These are phyloP conservation scores for Hypoxylon lienhwacheense DNA, from an alignment of 495 filamentous ascomycete genomes.

Conservation along the genomic window DNA sequence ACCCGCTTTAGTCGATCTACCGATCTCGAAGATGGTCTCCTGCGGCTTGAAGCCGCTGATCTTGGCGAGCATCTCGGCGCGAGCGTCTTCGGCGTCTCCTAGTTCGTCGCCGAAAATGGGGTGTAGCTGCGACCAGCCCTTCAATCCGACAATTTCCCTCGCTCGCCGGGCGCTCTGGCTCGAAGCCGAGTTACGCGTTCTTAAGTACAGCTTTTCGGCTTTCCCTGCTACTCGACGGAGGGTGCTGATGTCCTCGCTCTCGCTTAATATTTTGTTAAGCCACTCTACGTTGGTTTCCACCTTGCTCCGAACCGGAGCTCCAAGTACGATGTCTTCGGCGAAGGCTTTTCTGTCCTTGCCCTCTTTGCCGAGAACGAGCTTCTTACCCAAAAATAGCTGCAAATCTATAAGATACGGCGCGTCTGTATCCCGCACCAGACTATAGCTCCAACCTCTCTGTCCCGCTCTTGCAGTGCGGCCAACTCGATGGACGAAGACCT, in stretches of 20 bases:
- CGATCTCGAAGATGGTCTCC: conserved; percentile 94
- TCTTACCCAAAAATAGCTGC: conserved; percentile 88
- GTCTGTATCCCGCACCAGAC: conserved; percentile 80
- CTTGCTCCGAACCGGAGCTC: conserved; percentile 66
- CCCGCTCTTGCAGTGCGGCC: conserved; percentile 94
- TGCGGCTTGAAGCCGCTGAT: conserved; percentile 84
- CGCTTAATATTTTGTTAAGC: conserved; percentile 72
- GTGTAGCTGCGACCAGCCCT: conserved; percentile 70
- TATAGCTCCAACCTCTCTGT: conserved; percentile 90
- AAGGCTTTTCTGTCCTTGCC: conserved; percentile 62
- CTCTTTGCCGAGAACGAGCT: conserved; percentile 68
- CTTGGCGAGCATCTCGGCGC: conserved; percentile 80
- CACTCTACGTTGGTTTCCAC: conserved; percentile 76
- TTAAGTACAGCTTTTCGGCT: conserved; percentile 89
- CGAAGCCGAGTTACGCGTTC: conserved; percentile 85
- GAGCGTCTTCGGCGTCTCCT: conserved; percentile 64
- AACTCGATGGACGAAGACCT: conserved; percentile 95
- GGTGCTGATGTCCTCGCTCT: conserved; percentile 69
- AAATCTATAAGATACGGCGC: conserved; percentile 89
- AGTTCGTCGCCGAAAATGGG: conserved; percentile 72
- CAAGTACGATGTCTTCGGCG: conserved; percentile 78
- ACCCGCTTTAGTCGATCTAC: conserved; percentile 63
- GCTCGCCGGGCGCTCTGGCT: conserved; percentile 82
- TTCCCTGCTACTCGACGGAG: conserved; percentile 76
- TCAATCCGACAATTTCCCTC: conserved; percentile 68